Conservation (phyloP, 2,329 filamentous ascomycete genomes). For the Talaromyces sp. region DNA sequence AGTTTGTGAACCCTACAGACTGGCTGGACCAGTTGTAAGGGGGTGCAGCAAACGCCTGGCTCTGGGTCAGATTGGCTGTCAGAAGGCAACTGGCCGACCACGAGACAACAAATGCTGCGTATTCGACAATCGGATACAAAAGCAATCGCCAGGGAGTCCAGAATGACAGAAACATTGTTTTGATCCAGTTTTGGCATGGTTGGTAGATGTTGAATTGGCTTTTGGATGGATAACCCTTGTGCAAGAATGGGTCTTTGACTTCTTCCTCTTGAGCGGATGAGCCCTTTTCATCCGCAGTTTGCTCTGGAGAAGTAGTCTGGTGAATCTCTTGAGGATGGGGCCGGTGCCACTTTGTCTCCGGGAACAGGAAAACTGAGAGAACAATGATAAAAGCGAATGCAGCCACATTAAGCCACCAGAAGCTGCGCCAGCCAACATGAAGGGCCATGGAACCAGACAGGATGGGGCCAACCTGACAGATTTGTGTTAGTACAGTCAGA, state of each 20-base stretch:
- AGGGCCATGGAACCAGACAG: conserved; percentile 57
- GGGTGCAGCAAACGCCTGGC: conserved; percentile 49
- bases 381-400: conserved; percentile 47
- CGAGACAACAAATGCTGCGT: conserved; percentile 56
- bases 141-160: conserved; percentile 60
- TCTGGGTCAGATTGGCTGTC: conserved; percentile 55
- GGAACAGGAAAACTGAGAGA: conserved; percentile 55
- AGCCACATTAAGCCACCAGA: conserved; percentile 62
- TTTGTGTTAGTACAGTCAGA: conserved; percentile 14
- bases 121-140: conserved; percentile 58
- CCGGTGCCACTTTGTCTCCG: conserved; percentile 59
- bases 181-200: conserved; percentile 37
- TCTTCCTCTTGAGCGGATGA: conserved; percentile 7
- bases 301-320: not conserved
- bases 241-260: conserved; percentile 30
- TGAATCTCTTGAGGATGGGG: conserved; percentile 24
- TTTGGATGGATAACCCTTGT: conserved; percentile 51
- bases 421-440: conserved; percentile 55
- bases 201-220: conserved; percentile 53
- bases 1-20: conserved; percentile 53
- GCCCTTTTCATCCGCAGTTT: not conserved
- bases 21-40: conserved; percentile 51
- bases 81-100: conserved; percentile 57
- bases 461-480: conserved; percentile 47
- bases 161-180: conserved; percentile 49